Percentiles rank a stretch among this genome's conserved stretches.
phyloP scores from a whole-genome alignment of 495 filamentous ascomycete species.

The Apiosordaria backusii region DNA sequence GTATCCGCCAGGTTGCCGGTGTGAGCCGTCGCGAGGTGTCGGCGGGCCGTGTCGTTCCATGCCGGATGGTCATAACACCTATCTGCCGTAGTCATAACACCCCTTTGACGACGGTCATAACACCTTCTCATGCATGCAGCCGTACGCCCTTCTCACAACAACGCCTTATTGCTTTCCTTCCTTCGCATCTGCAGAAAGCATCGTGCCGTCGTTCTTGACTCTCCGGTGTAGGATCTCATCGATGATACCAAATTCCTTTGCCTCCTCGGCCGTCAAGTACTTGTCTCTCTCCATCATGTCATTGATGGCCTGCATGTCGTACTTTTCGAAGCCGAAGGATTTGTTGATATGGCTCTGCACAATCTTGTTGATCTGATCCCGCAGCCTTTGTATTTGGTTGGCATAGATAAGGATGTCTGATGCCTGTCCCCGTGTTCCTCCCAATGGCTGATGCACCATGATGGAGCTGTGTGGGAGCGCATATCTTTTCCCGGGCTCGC shows the following conservation, averaged over 20 bases:
- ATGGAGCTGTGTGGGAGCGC: conserved; percentile 87
- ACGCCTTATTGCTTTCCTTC: conserved; percentile 22
- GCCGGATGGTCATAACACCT: background rate
- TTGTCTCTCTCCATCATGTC: conserved; percentile 95
- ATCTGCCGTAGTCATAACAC: no score
- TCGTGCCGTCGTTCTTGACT: conserved; percentile 32
- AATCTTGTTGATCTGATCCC: conserved; percentile 83
- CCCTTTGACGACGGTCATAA: no score
- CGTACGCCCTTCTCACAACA: conserved; percentile 3
- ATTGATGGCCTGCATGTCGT: conserved; percentile 74
- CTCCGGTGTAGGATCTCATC: conserved; percentile 74
- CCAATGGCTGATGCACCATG: conserved; percentile 95
- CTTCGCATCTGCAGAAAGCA: conserved; percentile 19
- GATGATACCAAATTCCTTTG: conserved; percentile 82
- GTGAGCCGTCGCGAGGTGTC: background rate
- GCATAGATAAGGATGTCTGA: conserved; percentile 94
- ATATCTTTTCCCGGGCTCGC: conserved; percentile 78
- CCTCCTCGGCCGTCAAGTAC: conserved; percentile 86
- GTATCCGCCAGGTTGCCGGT: conserved; percentile 13
- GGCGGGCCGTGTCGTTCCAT: background rate
- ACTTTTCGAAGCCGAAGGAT: conserved; percentile 55
- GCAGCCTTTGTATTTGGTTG: conserved; percentile 87
- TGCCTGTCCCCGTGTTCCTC: conserved; percentile 87
- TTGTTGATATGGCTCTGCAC: conserved; percentile 83
- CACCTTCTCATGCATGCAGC: background rate